These are phyloP conservation scores for Phytophthora lateralis DNA, from an alignment of 352 stramenopile genomes.

Conservation along the genomic window DNA sequence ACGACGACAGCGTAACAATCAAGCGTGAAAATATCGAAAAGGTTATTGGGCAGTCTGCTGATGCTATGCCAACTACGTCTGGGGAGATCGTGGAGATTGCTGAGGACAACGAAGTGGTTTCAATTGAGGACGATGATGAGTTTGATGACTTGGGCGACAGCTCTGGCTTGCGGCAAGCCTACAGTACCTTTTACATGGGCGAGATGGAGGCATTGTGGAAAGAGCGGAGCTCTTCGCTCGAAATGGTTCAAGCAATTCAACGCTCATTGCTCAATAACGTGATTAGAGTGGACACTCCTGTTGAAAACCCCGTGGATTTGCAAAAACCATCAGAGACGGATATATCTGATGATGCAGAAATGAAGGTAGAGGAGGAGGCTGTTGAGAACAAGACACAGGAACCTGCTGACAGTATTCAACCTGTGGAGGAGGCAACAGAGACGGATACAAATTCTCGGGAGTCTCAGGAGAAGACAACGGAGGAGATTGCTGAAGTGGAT, in stretches of 20 bases:
- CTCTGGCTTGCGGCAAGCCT: conserved; percentile 60
- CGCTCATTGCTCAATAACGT: conserved; percentile 51
- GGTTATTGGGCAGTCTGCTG: conserved; percentile 11
- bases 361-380: conserved; percentile 29
- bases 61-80: conserved; percentile 2
- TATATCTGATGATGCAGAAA: conserved; percentile 27
- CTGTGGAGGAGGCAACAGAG: conserved; percentile 8
- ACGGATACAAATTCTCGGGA: neutral
- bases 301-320: conserved; percentile 10
- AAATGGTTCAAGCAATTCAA: conserved; percentile 78
- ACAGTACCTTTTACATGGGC: conserved; percentile 80
- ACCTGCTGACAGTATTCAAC: conserved; percentile 1
- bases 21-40: conserved; percentile 58
- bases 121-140: conserved; percentile 20
- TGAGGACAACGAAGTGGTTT: conserved; percentile 18
- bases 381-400: conserved; percentile 9
- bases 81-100: conserved; percentile 25
- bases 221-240: conserved; percentile 73
- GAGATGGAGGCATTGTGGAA: conserved; percentile 87
- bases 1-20: conserved; percentile 37
- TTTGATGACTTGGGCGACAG: conserved; percentile 49
- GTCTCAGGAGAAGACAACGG: conserved; percentile 4
- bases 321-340: conserved; percentile 1
- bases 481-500: neutral
- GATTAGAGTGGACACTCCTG: conserved; percentile 7